Conservation (phyloP, 2,329 filamentous ascomycete genomes). For the Podosphaera fusca region DNA sequence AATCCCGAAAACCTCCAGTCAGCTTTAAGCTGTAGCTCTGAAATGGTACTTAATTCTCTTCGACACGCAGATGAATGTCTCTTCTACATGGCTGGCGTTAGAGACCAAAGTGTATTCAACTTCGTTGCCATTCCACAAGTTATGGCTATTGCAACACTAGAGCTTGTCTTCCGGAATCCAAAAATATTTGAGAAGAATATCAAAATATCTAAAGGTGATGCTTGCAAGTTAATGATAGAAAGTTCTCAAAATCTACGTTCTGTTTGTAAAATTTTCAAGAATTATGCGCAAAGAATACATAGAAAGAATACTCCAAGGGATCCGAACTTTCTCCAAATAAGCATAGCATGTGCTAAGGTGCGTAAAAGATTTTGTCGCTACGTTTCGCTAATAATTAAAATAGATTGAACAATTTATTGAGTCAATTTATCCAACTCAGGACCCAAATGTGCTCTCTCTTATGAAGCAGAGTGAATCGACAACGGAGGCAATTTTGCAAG, state of each 20-base stretch:
- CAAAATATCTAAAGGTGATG: conserved; percentile 91
- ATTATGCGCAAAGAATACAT: conserved; percentile 59
- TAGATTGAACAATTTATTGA: conserved; percentile 93
- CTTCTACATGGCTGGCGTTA: conserved; percentile 90
- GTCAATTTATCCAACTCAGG: conserved; percentile 68
- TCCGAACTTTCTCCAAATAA: conserved; percentile 80
- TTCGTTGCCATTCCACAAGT: conserved; percentile 91
- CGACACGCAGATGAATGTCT: conserved; percentile 76
- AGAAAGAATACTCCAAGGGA: conserved; percentile 87
- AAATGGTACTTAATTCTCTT: conserved; percentile 83
- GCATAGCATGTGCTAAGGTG: conserved; percentile 70
- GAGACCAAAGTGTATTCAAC: conserved; percentile 96
- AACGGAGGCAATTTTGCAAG: conserved; percentile 22
- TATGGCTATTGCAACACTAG: conserved; percentile 92
- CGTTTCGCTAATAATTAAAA: not conserved
- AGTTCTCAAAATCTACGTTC: conserved; percentile 74
- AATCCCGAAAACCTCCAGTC: conserved; percentile 53
- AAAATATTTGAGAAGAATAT: conserved; percentile 66
- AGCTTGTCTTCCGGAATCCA: conserved; percentile 79
- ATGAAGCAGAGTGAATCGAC: conserved; percentile 18
- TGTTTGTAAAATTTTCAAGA: conserved; percentile 62
- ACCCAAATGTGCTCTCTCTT: conserved; percentile 33
- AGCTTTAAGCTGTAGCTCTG: conserved; percentile 67
- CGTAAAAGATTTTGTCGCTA: conserved; percentile 7
- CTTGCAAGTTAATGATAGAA: conserved; percentile 75